These are phyloP conservation scores for Fusarium miscanthi DNA, from an alignment of 2,329 filamentous ascomycete genomes.

Conservation along the genomic window DNA sequence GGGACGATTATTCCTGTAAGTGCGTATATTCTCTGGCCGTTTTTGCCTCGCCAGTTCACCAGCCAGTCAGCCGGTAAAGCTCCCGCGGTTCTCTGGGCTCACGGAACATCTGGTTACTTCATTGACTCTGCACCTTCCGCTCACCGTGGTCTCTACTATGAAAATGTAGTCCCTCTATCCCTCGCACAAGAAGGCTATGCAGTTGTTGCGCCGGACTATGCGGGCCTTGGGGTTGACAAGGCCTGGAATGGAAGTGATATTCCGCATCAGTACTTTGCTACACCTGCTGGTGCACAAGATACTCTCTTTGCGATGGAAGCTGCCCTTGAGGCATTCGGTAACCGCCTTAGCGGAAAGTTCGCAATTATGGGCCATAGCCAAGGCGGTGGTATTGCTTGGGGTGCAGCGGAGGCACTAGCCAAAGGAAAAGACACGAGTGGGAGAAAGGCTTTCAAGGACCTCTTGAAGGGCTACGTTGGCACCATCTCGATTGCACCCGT, in stretches of 20 bases:
- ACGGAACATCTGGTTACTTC: conserved; percentile 57
- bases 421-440: conserved; percentile 15
- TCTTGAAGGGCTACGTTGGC: conserved; percentile 15
- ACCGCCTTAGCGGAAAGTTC: conserved; percentile 50
- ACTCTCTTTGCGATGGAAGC: conserved; percentile 56
- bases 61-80: background rate
- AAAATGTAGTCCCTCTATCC: conserved; percentile 50
- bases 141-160: conserved; percentile 54
- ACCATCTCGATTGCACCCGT: conserved; percentile 23
- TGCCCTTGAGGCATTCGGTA: conserved; percentile 53
- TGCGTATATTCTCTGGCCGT: conserved; percentile 28
- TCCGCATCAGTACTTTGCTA: conserved; percentile 54
- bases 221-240: conserved; percentile 55
- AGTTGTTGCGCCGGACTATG: conserved; percentile 59
- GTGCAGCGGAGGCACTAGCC: conserved; percentile 39
- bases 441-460: background rate
- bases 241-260: conserved; percentile 51
- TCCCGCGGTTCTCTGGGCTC: conserved; percentile 54
- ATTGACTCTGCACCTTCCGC: conserved; percentile 53
- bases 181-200: conserved; percentile 56
- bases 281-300: conserved; percentile 55
- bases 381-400: conserved; percentile 58
- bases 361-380: conserved; percentile 60
- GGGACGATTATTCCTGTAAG: conserved; percentile 23
- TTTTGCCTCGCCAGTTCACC: background rate